Base-by-base conservation (phyloP, 1,284 basidiomycete genomes). In the Moniliophthora roreri region DNA sequence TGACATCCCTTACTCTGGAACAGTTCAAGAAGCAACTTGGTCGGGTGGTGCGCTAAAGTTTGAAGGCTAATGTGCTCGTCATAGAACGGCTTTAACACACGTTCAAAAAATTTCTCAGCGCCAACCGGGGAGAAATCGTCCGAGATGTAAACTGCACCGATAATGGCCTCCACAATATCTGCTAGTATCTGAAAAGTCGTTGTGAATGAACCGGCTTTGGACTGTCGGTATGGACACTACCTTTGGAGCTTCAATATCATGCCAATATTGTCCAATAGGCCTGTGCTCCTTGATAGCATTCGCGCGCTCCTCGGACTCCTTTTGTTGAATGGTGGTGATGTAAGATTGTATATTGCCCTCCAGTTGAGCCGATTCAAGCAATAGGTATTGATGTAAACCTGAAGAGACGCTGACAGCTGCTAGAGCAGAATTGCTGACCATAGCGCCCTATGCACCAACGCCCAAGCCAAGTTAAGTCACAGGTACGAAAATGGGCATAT, bases 361-460 rank as follows among this genome's bases (percentile, higher is more conserved):
- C 15, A 91, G 69, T 7, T 73, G 68, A 36, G 74, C 68, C 1
- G 84, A 82, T 50, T 82, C 81, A 53, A 82, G 77, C 44, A 80
- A 70, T 23, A 91, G 69, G 65, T 85, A 73, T 37, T 82, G 70
- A 58, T 89, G 73, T 50, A 93, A 69, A 21, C 85, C 84, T 41
- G 79, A 78, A 59, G 76, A 76, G 18, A 91, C 82, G 58, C 87
- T 89, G 54, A 92, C 67, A 1, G 89, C 86, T 32, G 87, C 87
- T 32, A 92, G 72, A 9, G 85, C 75, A 20, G 81, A 75, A 64
- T 92, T 92, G 9, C 86, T 88, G 24, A 92, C 89, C 87, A 92
- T 91, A 7, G 87, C 85, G 42, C 81, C 79, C 90, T 92, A 60
- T n/a, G n/a, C n/a, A n/a, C n/a, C n/a, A 26, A 58, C 42, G 21